Percentiles rank a stretch among this genome's conserved stretches.
phyloP scores from a whole-genome alignment of 1,284 basidiomycete species.

The Porogramme epimiltina region DNA sequence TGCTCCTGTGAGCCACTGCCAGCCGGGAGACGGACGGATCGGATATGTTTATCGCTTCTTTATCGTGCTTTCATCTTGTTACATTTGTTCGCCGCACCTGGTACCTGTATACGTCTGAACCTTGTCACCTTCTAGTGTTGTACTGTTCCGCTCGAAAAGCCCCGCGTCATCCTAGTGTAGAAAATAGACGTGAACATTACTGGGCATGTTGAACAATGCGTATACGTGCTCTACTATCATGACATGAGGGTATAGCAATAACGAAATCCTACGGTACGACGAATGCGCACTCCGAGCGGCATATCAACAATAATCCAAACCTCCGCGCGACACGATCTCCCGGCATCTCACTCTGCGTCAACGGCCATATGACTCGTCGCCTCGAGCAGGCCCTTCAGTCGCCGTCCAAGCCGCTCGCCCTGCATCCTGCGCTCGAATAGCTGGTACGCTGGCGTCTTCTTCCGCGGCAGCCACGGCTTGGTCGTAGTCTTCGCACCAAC shows the following conservation, averaged over 20 bases:
- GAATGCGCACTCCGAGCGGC: neutral
- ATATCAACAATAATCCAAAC: conserved; percentile 8
- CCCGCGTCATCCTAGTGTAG: too few species aligned
- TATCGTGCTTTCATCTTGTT: conserved; percentile 2
- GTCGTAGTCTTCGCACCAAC: conserved; percentile 37
- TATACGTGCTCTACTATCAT: neutral
- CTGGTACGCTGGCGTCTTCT: conserved; percentile 79
- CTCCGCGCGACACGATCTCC: neutral
- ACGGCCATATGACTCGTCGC: conserved; percentile 43
- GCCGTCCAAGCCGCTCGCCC: conserved; percentile 66
- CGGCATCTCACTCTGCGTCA: conserved; percentile 10
- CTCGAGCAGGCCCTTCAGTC: conserved; percentile 71
- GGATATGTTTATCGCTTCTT: conserved; percentile 10
- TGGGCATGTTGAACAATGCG: too few species aligned
- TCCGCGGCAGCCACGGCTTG: conserved; percentile 71
- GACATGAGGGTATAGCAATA: conserved; percentile 28
- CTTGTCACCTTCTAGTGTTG: too few species aligned
- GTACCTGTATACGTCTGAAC: too few species aligned
- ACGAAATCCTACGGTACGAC: conserved; percentile 17
- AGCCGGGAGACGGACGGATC: neutral
- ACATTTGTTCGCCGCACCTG: neutral
- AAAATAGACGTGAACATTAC: too few species aligned
- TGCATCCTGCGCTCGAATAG: conserved; percentile 75
- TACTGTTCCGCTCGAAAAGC: too few species aligned
- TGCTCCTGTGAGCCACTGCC: neutral